Evolutionary conservation across 2,329 filamentous ascomycete species (phyloP), one percentile per base, ranked within the genome.

Genomic region (Hymenoscyphus fructigenus): DNA sequence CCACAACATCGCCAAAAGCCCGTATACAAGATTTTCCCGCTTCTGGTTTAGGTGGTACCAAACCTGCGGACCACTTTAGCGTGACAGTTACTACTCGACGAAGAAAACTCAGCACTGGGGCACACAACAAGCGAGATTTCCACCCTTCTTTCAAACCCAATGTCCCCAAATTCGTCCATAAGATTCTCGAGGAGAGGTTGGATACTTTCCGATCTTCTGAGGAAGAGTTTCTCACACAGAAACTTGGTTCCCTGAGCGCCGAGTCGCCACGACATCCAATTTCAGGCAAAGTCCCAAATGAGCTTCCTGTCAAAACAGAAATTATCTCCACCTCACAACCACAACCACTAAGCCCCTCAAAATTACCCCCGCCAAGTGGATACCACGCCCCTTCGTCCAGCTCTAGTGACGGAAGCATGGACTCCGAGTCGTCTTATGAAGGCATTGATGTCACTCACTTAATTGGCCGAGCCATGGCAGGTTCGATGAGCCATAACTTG

Each of bases 61-160:
- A 81, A 29, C 86, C 87, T 0, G 85, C 88, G n/a, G 87, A 89
- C 67, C 86, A 89, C 67, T 89, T 89, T 65, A 79, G 82, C 50
- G 77, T 88, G 0, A 78, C 82, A 2, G 85, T 88, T 17, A 41
- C 47, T 10, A 34, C 38, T 32, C 67, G 65, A 34, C 17, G 67
- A 9, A 71, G 68, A 5, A 67, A 58, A 63, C 69, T 65, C 9
- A 66, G 67, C 34, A 61, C 63, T 14, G 59, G 66, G 14, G 34
- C 64, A 20, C 36, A 53, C 5, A 63, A 59, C 12, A 60, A 60
- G 12, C 65, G 59, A 41, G 26, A 50, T 6, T 5, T 23, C 2
- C 7, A 15, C 2, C 10, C n/a, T 50, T 4, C 9, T 15, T 12
- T 20, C 2, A 50, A 26, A 23, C 2, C 44, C 9, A 50, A 10